Percentiles rank a stretch among this genome's conserved stretches.
Conservation (phyloP, 495 filamentous ascomycete genomes). For the Xylaria scruposa region DNA sequence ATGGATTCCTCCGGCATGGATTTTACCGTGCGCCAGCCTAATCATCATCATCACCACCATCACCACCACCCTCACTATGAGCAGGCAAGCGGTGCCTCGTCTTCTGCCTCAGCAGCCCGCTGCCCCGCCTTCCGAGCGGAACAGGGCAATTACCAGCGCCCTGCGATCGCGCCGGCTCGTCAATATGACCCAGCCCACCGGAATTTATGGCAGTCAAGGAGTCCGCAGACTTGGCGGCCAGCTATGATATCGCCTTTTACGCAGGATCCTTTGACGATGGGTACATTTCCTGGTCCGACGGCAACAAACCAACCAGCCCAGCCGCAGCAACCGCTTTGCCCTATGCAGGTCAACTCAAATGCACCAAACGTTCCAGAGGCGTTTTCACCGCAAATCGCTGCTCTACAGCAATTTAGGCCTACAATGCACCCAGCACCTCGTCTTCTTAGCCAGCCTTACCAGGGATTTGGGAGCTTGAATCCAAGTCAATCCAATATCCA, state of each 20-base stretch:
- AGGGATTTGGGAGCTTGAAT: conserved; percentile 10
- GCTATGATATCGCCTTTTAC: conserved; percentile 20
- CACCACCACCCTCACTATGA: conserved; percentile 25
- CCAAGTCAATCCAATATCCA: not conserved
- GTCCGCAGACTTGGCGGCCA: conserved; percentile 22
- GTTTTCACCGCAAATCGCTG: not conserved
- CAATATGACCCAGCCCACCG: conserved; percentile 30
- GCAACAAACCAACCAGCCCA: conserved; percentile 3
- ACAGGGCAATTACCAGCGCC: conserved; percentile 30
- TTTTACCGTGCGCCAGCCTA: conserved; percentile 29
- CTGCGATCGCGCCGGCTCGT: conserved; percentile 22
- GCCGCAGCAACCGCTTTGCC: conserved; percentile 15
- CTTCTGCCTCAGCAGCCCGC: conserved; percentile 32
- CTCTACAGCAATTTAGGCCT: conserved; percentile 13
- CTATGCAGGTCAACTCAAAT: conserved; percentile 9
- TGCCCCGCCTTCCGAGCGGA: conserved; percentile 38
- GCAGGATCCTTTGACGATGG: conserved; percentile 9
- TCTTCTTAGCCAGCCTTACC: conserved; percentile 11
- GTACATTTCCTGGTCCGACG: not conserved
- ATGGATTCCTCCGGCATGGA: conserved; percentile 40
- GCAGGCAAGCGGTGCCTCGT: conserved; percentile 17
- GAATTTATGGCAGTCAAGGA: conserved; percentile 29
- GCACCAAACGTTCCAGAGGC: not conserved
- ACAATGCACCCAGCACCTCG: conserved; percentile 25
- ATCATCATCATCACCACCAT: conserved; percentile 8